A percentile compares a stretch with the other conserved stretches of the same genome.
These are phyloP conservation scores for Candida suzukii DNA, from an alignment of 805 yeast genomes.

Conservation along the genomic window DNA sequence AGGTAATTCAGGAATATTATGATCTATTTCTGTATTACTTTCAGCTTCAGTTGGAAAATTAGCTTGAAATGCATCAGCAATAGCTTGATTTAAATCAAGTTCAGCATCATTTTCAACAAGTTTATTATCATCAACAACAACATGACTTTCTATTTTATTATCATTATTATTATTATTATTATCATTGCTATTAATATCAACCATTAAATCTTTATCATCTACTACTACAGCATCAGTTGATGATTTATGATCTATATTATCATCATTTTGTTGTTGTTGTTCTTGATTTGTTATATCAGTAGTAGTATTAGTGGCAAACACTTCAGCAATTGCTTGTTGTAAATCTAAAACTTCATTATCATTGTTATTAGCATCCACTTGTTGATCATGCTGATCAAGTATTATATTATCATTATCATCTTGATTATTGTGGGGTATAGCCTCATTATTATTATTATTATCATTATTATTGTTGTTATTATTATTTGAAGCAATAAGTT, in stretches of 20 bases:
- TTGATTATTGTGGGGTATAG: background rate
- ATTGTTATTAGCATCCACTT: too few relatives aligned
- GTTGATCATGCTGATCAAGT: background rate
- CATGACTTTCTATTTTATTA: too few relatives aligned
- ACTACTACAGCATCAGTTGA: too few relatives aligned
- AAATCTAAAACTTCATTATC: background rate
- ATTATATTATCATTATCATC: background rate
- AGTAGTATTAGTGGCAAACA: background rate
- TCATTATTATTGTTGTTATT: background rate
- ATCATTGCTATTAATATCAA: background rate
- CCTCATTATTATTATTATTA: too few relatives aligned
- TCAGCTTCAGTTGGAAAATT: conserved; percentile 6
- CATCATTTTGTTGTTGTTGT: background rate
- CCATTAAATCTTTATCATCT: too few relatives aligned
- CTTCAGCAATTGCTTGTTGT: conserved; percentile 1
- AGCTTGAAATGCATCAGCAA: conserved; percentile 18
- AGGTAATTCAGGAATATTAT: background rate
- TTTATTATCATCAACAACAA: background rate
- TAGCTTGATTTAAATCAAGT: conserved; percentile 15
- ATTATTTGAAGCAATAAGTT: background rate
- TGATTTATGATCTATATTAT: too few relatives aligned
- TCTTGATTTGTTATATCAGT: background rate
- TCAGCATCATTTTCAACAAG: conserved; percentile 2
- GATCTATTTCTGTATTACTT: too few relatives aligned
- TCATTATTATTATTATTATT: background rate